Evolutionary conservation across 306 rosid genomes (phyloP).

Genomic region (Lathyrus aphaca): DNA sequence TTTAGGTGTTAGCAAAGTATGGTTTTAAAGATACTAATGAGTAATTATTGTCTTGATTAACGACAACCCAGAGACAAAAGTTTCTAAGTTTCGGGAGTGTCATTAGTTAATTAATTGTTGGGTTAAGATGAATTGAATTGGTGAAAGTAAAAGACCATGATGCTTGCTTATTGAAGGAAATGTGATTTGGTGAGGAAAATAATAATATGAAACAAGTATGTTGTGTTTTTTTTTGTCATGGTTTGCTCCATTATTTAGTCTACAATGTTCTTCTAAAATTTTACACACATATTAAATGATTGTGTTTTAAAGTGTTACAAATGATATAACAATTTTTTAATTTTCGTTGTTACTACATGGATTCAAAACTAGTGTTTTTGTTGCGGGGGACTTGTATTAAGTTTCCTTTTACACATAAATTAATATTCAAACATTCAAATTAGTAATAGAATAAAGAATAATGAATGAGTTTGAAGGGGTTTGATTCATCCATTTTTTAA

Average conservation of each 20-base stretch:
- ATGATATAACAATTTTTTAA: too few species aligned
- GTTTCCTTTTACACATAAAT: too few species aligned
- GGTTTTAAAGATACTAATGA: background rate
- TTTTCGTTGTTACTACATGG: too few species aligned
- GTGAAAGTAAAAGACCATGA: background rate
- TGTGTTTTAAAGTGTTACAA: too few species aligned
- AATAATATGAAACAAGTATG: background rate
- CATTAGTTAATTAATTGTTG: slow-evolving; percentile 8
- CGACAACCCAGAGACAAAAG: background rate
- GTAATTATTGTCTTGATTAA: background rate
- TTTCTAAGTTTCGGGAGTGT: slow-evolving; percentile 19
- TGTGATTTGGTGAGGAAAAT: background rate
- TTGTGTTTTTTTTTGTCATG: background rate
- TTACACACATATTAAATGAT: too few species aligned
- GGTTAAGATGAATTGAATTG: background rate
- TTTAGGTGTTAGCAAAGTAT: background rate
- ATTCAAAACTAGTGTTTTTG: too few species aligned
- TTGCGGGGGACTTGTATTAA: too few species aligned
- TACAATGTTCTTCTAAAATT: too few species aligned
- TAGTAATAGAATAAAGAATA: too few species aligned
- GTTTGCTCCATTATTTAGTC: background rate
- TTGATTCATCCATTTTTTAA: too few species aligned
- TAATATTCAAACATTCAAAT: too few species aligned
- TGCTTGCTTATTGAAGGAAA: background rate
- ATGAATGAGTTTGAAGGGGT: too few species aligned